Base-by-base conservation (phyloP, 495 filamentous ascomycete species). In the Lasiosphaeria ovina region DNA sequence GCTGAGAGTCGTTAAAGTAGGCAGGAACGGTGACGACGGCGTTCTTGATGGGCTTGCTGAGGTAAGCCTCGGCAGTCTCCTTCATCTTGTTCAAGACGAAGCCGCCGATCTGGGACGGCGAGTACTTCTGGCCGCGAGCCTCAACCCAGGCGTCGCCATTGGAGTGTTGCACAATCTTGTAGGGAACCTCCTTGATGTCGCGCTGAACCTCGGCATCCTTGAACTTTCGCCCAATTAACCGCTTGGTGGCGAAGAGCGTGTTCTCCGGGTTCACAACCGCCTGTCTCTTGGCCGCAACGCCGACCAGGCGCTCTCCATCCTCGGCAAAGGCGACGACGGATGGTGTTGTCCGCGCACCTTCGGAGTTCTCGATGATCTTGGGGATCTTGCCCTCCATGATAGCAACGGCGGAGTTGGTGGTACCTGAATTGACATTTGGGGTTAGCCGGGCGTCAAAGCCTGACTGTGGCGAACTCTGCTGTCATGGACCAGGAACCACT, bases 241-340 rank as follows among this genome's bases (percentile, higher is more conserved):
- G 92, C 88, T 98, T 98, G 61, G 94, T 98, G 77, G 94, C 94
- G 74, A 98, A 98, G 53, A 98, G 87, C 52, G 94, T 98, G 80
- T 98, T 98, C 77, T 98, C 94, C 3, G 94, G 94, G 83, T 98
- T 98, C 67, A 98, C 95, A 67, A 98, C 95, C 53, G 94, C 94
- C 78, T 98, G 94, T 72, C 94, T 93, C 86, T 98, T 98, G 63
- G 94, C 94, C 53, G 94, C 91, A 66, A 98, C 92, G 89, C 94
- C 94, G 65, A 98, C 94, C 59, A 98, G 80, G 62, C 95, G 90
- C 84, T 98, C 94, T 60, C 95, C 95, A 77, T 97, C 92, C 79
- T 96, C 87, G 49, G 94, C 89, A 78, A 98, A 98, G 68, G 91
- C 94, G 64, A 98, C 93, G 36, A 97, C 93, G 16, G 94, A 98